Conservation (phyloP, 768 basidiomycete genomes). For the Trametes sanguinea region DNA sequence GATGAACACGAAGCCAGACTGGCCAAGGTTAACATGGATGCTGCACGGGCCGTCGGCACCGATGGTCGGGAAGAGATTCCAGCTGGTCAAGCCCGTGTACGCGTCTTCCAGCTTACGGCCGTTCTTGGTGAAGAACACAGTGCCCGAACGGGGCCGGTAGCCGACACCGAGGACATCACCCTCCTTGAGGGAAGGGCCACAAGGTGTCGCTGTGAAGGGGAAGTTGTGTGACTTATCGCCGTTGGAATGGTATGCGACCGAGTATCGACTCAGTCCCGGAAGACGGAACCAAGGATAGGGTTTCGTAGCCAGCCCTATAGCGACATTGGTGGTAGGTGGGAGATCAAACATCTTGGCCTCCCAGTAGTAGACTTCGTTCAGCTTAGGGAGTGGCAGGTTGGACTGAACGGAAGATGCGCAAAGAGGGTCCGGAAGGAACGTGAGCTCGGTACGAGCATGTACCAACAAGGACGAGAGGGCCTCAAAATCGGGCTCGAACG, state of each 20-base stretch:
- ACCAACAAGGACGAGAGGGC: slow-evolving; percentile 90
- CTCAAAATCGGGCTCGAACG: slow-evolving; percentile 98
- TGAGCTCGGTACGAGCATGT: slow-evolving; percentile 94
- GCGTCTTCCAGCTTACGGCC: slow-evolving; percentile 97
- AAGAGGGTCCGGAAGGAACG: slow-evolving; percentile 94
- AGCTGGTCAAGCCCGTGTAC: slow-evolving; percentile 83
- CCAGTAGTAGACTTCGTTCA: slow-evolving; percentile 99
- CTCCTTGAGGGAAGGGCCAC: slow-evolving; percentile 84
- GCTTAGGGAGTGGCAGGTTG: slow-evolving; percentile 93
- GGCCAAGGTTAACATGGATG: slow-evolving; percentile 96
- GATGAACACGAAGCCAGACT: slow-evolving; percentile 98
- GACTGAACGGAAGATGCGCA: slow-evolving; percentile 95
- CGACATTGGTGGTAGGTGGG: slow-evolving; percentile 81
- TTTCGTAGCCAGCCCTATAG: slow-evolving; percentile 93
- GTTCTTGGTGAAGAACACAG: slow-evolving; percentile 99
- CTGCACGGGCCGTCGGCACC: slow-evolving; percentile 96
- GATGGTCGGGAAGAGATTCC: slow-evolving; percentile 96
- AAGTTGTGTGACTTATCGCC: slow-evolving; percentile 98
- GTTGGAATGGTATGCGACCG: slow-evolving; percentile 93
- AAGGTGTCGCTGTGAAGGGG: slow-evolving; percentile 85
- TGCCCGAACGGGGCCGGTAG: slow-evolving; percentile 93
- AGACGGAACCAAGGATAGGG: slow-evolving; percentile 95
- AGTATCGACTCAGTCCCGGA: slow-evolving; percentile 82
- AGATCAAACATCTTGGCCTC: slow-evolving; percentile 99
- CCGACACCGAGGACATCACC: slow-evolving; percentile 96